These are phyloP conservation scores for Rhodotorula diobovata DNA, from an alignment of 768 basidiomycete species.

Conservation along the genomic window DNA sequence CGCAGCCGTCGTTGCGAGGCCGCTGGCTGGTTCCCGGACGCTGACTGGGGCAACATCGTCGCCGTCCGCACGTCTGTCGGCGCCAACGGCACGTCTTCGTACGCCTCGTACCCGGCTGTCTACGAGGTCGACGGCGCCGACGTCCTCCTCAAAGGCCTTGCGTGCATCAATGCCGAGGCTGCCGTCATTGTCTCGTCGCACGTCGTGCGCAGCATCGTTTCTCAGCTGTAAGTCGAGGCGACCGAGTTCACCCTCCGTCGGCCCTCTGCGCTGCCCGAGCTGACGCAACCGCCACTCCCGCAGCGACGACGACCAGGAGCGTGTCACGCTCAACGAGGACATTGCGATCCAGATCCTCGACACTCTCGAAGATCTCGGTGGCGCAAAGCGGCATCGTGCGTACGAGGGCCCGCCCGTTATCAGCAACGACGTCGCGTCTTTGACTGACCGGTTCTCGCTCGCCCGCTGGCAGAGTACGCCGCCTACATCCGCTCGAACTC, in stretches of 20 bases:
- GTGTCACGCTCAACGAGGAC: slow-evolving; percentile 15
- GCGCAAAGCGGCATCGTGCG: slow-evolving; percentile 26
- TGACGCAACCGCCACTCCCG: not conserved
- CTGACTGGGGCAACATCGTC: slow-evolving; percentile 28
- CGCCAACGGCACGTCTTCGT: slow-evolving; percentile 14
- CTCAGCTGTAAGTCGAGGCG: not conserved
- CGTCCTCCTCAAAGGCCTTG: slow-evolving; percentile 16
- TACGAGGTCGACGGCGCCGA: slow-evolving; percentile 29
- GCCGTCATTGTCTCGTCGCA: slow-evolving; percentile 28
- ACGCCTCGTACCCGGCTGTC: slow-evolving; percentile 21
- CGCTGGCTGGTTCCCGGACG: slow-evolving; percentile 28
- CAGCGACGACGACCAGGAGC: not conserved
- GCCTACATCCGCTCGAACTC: slow-evolving; percentile 20
- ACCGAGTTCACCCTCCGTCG: not conserved
- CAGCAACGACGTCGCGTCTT: too few relatives aligned
- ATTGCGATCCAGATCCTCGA: slow-evolving; percentile 26
- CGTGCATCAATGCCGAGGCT: slow-evolving; percentile 26
- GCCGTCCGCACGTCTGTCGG: slow-evolving; percentile 27
- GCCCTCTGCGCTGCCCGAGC: not conserved
- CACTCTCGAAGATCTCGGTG: slow-evolving; percentile 12
- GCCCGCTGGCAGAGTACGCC: slow-evolving; percentile 11
- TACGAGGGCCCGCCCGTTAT: too few relatives aligned
- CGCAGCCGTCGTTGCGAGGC: slow-evolving; percentile 22
- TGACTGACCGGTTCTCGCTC: too few relatives aligned
- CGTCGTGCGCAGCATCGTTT: slow-evolving; percentile 20